Evolutionary conservation across 768 basidiomycete genomes (phyloP).

Genomic region (Lyophyllum atratum): DNA sequence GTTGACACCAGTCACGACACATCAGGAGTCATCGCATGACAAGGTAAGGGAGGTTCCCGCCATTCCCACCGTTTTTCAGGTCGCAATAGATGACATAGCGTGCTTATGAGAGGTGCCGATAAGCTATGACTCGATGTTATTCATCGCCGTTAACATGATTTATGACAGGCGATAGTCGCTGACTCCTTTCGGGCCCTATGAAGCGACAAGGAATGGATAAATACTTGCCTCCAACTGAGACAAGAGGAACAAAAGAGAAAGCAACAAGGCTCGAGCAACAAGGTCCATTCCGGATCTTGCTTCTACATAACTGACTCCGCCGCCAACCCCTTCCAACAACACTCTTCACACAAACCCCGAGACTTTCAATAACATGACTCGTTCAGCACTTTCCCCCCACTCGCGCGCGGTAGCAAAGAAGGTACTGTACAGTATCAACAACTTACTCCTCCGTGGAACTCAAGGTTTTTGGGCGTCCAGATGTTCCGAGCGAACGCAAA

Average conservation of each 20-base stretch:
- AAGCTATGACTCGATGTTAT: neutral
- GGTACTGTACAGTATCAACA: neutral
- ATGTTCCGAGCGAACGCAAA: slow-evolving; percentile 7
- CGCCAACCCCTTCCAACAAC: neutral
- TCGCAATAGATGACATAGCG: neutral
- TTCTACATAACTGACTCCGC: neutral
- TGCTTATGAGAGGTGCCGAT: neutral
- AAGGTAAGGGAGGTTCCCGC: too few species aligned
- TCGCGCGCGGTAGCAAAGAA: slow-evolving; percentile 8
- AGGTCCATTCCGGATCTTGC: neutral
- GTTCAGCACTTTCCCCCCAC: neutral
- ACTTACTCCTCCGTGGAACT: neutral
- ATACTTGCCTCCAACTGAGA: neutral
- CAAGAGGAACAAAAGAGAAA: neutral
- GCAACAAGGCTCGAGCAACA: neutral
- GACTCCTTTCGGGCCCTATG: neutral
- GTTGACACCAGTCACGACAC: too few species aligned
- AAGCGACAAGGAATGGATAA: neutral
- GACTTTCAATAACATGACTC: neutral
- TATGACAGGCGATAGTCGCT: neutral
- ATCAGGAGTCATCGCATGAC: too few species aligned
- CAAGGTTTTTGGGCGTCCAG: neutral
- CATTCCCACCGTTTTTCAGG: too few species aligned
- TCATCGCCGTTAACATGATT: neutral
- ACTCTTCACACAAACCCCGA: neutral